Percentiles rank a stretch among this genome's conserved stretches.
phyloP scores from a whole-genome alignment of 352 stramenopile species.

The Phytophthora tubulina region DNA sequence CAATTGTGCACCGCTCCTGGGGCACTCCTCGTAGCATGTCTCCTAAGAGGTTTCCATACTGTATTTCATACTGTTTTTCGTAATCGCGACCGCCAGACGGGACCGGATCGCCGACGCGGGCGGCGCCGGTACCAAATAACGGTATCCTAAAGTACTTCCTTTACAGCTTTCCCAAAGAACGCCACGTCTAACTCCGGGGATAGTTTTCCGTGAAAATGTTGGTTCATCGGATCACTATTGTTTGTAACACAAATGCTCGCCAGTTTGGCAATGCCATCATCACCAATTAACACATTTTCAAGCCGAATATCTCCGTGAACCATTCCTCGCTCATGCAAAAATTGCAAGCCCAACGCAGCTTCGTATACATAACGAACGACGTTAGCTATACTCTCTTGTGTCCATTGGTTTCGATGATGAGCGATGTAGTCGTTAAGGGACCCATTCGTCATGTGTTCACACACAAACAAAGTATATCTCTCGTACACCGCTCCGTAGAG shows the following conservation, averaged over 20 bases:
- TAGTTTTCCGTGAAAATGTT: neutral
- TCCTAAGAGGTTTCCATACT: no score
- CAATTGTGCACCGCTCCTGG: no score
- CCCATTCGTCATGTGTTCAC: constrained; percentile 15
- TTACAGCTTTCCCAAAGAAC: no score
- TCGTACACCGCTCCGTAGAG: constrained; percentile 11
- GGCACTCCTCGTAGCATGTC: no score
- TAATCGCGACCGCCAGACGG: no score
- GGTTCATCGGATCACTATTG: neutral
- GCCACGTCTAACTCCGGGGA: no score
- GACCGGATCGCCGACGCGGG: no score
- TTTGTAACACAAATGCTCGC: neutral
- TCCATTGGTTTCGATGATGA: neutral
- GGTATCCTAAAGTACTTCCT: no score
- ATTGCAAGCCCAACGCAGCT: constrained; percentile 2
- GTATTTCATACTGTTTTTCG: no score
- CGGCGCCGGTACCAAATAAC: no score
- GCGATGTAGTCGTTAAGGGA: constrained; percentile 7
- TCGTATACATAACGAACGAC: neutral
- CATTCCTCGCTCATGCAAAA: constrained; percentile 5
- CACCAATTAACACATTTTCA: constrained; percentile 4
- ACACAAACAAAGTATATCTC: constrained; percentile 15
- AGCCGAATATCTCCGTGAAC: constrained; percentile 2
- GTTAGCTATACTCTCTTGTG: neutral
- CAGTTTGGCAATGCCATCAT: neutral